phyloP scores from a whole-genome alignment of 345 rosid species.

The Gossypium australe region DNA sequence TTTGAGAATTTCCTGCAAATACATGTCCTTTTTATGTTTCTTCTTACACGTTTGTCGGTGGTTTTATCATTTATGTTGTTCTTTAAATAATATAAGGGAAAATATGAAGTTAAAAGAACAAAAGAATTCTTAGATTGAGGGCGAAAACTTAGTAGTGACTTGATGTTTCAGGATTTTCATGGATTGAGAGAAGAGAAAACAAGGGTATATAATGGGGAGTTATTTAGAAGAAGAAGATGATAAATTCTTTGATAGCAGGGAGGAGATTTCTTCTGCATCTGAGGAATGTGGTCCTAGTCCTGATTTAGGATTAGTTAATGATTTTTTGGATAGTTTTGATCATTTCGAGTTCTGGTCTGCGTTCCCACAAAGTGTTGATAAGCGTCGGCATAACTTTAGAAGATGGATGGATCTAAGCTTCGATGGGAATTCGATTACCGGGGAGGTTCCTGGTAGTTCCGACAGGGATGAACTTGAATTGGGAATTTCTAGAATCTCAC shows the following conservation, averaged over 20 bases:
- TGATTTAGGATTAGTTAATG: background rate
- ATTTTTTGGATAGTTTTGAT: slow-evolving; percentile 1
- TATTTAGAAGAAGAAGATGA: slow-evolving; percentile 9
- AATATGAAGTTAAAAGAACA: background rate
- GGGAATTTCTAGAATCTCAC: slow-evolving; percentile 23
- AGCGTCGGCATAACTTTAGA: slow-evolving; percentile 32
- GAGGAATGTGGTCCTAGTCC: slow-evolving; percentile 5
- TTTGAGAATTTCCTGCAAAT: background rate
- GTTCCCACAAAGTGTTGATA: slow-evolving; percentile 28
- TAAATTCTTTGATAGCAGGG: slow-evolving; percentile 7
- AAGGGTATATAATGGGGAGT: background rate
- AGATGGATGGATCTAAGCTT: slow-evolving; percentile 32
- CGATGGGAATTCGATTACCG: slow-evolving; percentile 18
- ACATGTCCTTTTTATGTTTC: background rate
- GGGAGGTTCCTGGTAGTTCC: slow-evolving; percentile 22
- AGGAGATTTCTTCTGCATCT: slow-evolving; percentile 6
- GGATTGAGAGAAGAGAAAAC: background rate
- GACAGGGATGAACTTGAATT: slow-evolving; percentile 14
- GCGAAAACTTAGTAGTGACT: background rate
- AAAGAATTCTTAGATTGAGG: background rate
- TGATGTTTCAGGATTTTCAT: slow-evolving; percentile 11
- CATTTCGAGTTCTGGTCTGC: slow-evolving; percentile 8
- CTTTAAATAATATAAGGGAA: background rate
- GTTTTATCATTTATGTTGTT: background rate
- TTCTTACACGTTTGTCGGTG: background rate